phyloP scores from a whole-genome alignment of 306 rosid genomes.

The Glycyrrhiza uralensis region DNA sequence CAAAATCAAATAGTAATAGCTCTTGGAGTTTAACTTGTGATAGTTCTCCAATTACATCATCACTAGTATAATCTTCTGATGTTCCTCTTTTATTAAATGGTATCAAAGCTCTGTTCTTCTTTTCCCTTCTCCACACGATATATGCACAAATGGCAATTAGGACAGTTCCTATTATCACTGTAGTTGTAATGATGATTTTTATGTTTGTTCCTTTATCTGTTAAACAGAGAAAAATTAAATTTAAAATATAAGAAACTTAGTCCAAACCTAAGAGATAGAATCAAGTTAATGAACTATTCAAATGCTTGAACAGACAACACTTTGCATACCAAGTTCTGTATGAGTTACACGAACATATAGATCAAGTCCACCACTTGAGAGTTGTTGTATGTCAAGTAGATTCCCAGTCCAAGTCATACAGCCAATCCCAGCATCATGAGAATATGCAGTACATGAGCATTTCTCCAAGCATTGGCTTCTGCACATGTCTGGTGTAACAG shows the following conservation, averaged over 20 bases:
- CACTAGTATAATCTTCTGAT: not conserved
- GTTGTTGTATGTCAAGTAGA: too few relatives aligned
- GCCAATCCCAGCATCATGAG: too few relatives aligned
- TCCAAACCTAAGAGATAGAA: not conserved
- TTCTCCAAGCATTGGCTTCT: too few relatives aligned
- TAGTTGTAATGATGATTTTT: not conserved
- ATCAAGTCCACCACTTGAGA: too few relatives aligned
- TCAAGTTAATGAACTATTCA: not conserved
- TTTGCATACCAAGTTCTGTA: conserved; percentile 2
- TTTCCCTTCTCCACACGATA: conserved; percentile 3
- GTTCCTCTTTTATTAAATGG: not conserved
- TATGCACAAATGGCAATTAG: not conserved
- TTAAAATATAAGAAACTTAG: not conserved
- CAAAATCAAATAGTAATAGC: not conserved
- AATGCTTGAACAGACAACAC: not conserved
- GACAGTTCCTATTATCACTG: conserved; percentile 7
- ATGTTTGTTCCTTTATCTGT: not conserved
- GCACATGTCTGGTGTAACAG: not conserved
- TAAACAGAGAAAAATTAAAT: not conserved
- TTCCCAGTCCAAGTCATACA: too few relatives aligned
- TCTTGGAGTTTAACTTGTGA: too few relatives aligned
- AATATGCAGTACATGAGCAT: too few relatives aligned
- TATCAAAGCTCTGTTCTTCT: not conserved
- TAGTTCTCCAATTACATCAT: not conserved
- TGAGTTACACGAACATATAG: conserved; percentile 21